Evolutionary conservation across 805 yeast species (phyloP).

Genomic region (Candida dajiaensis): DNA sequence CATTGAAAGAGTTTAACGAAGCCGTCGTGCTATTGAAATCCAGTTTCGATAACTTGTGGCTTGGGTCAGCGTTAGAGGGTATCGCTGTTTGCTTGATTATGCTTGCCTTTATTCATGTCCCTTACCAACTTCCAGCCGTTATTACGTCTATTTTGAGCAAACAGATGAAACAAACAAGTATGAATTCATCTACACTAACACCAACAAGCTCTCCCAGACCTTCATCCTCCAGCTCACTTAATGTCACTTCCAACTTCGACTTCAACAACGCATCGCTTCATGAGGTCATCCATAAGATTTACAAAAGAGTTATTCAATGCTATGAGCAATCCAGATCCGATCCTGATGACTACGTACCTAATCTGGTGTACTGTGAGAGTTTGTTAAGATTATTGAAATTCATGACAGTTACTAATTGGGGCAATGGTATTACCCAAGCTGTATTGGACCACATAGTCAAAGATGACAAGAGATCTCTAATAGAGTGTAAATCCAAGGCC

Average conservation of each 20-base stretch:
- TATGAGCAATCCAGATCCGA: constrained; percentile 49
- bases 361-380: constrained; percentile 68
- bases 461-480: constrained; percentile 19
- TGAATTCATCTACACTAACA: constrained; percentile 12
- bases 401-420: constrained; percentile 45
- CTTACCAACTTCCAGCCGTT: constrained; percentile 36
- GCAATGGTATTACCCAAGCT: constrained; percentile 40
- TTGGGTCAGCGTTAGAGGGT: constrained; percentile 83
- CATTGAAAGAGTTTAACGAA: constrained; percentile 69
- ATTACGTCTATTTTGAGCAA: constrained; percentile 25
- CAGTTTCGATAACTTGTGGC: constrained; percentile 77
- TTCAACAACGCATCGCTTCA: constrained; percentile 14
- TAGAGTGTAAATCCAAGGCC: constrained; percentile 5
- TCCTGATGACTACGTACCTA: constrained; percentile 76
- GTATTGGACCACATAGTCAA: constrained; percentile 42
- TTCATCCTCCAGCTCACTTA: constrained; percentile 18
- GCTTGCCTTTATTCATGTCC: constrained; percentile 48
- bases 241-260: not conserved
- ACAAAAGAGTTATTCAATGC: constrained; percentile 33
- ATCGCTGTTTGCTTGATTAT: constrained; percentile 61
- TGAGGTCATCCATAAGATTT: constrained; percentile 32
- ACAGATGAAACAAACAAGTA: constrained; percentile 23
- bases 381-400: constrained; percentile 58
- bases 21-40: constrained; percentile 54
- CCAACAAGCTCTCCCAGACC: constrained; percentile 47